Conservation (phyloP, 2,329 filamentous ascomycete species). For the Leptographium radiaticola region DNA sequence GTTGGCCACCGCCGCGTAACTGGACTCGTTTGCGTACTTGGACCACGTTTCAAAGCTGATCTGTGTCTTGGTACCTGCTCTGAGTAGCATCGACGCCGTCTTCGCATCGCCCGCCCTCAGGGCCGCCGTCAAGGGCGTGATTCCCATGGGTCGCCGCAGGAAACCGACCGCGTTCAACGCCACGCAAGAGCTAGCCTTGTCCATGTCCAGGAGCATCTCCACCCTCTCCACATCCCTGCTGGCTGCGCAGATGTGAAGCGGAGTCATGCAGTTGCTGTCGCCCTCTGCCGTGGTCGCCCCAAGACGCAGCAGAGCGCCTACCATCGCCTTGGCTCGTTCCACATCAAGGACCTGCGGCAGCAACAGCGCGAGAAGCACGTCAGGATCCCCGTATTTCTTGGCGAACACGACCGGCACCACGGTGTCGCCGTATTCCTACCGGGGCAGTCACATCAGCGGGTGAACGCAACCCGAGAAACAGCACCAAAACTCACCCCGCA, state of each 20-base stretch:
- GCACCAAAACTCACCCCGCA: slow-evolving; percentile 34
- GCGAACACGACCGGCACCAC: slow-evolving; percentile 59
- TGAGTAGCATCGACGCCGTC: slow-evolving; percentile 47
- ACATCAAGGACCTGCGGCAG: slow-evolving; percentile 53
- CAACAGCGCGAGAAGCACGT: slow-evolving; percentile 55
- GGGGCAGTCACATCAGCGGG: slow-evolving; percentile 3
- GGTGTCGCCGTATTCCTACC: slow-evolving; percentile 58
- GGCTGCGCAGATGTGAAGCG: slow-evolving; percentile 51
- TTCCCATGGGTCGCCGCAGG: slow-evolving; percentile 7
- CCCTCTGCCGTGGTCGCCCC: slow-evolving; percentile 65
- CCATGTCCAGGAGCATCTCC: slow-evolving; percentile 37
- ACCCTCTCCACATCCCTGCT: slow-evolving; percentile 33
- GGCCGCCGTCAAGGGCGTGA: slow-evolving; percentile 37
- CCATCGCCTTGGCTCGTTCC: slow-evolving; percentile 52
- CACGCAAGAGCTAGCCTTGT: slow-evolving; percentile 46
- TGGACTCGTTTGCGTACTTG: slow-evolving; percentile 36
- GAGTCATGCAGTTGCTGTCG: slow-evolving; percentile 50
- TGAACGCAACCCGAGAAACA: background rate
- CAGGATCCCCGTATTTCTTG: slow-evolving; percentile 32
- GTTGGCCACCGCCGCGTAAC: slow-evolving; percentile 20
- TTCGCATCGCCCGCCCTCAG: slow-evolving; percentile 37
- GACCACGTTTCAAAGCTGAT: slow-evolving; percentile 54
- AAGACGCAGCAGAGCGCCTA: slow-evolving; percentile 48
- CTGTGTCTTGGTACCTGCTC: slow-evolving; percentile 44
- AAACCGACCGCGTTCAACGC: slow-evolving; percentile 54